These are phyloP conservation scores for Sclerotiophoma versabilis DNA, from an alignment of 2,329 filamentous ascomycete genomes.

Conservation along the genomic window DNA sequence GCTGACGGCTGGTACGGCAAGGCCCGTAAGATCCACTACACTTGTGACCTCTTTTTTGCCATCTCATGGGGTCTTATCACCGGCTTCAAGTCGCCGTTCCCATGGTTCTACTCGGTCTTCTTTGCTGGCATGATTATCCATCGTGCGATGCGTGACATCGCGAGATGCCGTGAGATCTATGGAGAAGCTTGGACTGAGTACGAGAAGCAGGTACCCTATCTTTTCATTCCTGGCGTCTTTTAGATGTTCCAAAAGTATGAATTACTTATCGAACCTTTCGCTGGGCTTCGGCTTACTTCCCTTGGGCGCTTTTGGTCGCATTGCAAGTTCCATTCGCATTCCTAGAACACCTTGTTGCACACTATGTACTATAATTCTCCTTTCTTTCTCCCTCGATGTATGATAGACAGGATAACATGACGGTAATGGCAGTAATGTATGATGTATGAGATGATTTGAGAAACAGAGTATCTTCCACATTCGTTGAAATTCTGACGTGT, in stretches of 20 bases:
- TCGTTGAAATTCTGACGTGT: slow-evolving; percentile 7
- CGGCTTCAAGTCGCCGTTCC: slow-evolving; percentile 81
- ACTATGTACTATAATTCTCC: slow-evolving; percentile 24
- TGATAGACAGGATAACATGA: slow-evolving; percentile 4
- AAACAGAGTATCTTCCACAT: background rate
- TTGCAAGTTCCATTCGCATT: slow-evolving; percentile 5
- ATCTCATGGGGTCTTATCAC: slow-evolving; percentile 81
- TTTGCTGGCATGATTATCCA: slow-evolving; percentile 82
- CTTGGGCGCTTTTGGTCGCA: slow-evolving; percentile 7
- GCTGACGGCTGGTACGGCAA: slow-evolving; percentile 81
- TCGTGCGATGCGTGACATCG: slow-evolving; percentile 76
- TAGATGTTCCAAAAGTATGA: slow-evolving; percentile 2
- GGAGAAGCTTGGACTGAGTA: slow-evolving; percentile 84
- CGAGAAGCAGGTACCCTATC: slow-evolving; percentile 78
- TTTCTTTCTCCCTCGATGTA: slow-evolving; percentile 8
- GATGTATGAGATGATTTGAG: background rate
- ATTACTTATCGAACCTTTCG: background rate
- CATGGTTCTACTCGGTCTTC: slow-evolving; percentile 89
- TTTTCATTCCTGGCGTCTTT: slow-evolving; percentile 72
- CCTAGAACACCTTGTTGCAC: slow-evolving; percentile 6
- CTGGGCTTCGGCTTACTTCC: background rate
- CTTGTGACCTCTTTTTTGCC: slow-evolving; percentile 80
- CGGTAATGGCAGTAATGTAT: slow-evolving; percentile 33
- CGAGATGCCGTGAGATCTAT: slow-evolving; percentile 78
- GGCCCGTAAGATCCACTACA: slow-evolving; percentile 82